Conservation (phyloP, 2,329 filamentous ascomycete genomes). For the Sporothrix dimorphospora region DNA sequence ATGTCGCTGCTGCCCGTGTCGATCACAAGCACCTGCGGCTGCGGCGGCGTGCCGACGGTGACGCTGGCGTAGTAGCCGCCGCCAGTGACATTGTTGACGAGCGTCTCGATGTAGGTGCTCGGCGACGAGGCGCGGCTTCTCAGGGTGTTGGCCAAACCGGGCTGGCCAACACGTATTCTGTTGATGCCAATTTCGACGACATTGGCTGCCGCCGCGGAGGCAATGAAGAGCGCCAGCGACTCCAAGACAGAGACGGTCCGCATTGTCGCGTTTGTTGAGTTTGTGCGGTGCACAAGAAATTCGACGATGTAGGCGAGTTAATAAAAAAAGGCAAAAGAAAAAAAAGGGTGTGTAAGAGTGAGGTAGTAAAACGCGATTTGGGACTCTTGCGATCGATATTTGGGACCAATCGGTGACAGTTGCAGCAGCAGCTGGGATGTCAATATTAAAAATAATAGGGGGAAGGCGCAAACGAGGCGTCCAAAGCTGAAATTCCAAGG, state of each 20-base stretch:
- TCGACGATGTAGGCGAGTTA: neutral
- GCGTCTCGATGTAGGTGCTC: slow-evolving; percentile 42
- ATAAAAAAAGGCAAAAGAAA: too few species aligned
- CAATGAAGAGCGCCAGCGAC: slow-evolving; percentile 23
- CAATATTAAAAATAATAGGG: slow-evolving; percentile 20
- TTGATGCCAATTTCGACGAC: slow-evolving; percentile 35
- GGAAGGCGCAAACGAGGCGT: slow-evolving; percentile 25
- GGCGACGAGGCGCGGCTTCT: slow-evolving; percentile 29
- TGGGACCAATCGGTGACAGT: neutral
- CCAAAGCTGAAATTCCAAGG: slow-evolving; percentile 14
- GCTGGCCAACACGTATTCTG: slow-evolving; percentile 24
- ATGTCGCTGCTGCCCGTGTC: slow-evolving; percentile 68
- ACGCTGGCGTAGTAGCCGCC: slow-evolving; percentile 62
- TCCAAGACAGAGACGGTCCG: slow-evolving; percentile 2
- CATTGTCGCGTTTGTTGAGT: slow-evolving; percentile 10
- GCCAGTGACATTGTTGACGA: slow-evolving; percentile 58
- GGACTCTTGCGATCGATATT: slow-evolving; percentile 6
- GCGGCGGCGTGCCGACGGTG: slow-evolving; percentile 61
- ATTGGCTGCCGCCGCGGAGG: slow-evolving; percentile 26
- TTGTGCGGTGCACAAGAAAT: neutral
- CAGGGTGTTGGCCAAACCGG: slow-evolving; percentile 34
- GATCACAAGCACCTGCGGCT: slow-evolving; percentile 57
- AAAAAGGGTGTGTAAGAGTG: neutral
- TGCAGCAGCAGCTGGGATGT: neutral
- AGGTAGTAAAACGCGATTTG: slow-evolving; percentile 15